A percentile compares a stretch with the other conserved stretches of the same genome.
These are phyloP conservation scores for Rhizopus microsporus DNA, from an alignment of 371 early-diverging fungal genomes.

Conservation along the genomic window DNA sequence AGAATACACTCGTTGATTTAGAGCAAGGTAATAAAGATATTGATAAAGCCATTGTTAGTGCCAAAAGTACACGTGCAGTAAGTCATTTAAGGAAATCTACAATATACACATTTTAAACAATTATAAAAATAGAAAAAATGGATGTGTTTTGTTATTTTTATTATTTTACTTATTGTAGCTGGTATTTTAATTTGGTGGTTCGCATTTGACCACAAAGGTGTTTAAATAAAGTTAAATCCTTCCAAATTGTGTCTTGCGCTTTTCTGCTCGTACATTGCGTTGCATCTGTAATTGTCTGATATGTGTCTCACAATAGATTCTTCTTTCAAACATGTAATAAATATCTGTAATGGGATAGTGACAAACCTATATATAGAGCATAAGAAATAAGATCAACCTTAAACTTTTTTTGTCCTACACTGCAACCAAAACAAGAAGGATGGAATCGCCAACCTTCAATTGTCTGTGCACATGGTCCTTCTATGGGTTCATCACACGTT, in stretches of 20 bases:
- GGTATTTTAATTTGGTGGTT: slow-evolving; percentile 54
- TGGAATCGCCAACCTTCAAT: slow-evolving; percentile 63
- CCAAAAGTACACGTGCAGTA: slow-evolving; percentile 72
- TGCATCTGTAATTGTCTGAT: slow-evolving; percentile 68
- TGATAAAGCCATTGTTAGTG: slow-evolving; percentile 66
- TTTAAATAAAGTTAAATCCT: slow-evolving; percentile 26
- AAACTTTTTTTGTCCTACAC: slow-evolving; percentile 20
- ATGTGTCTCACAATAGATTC: slow-evolving; percentile 79
- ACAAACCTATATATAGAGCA: slow-evolving; percentile 56
- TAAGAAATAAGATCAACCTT: slow-evolving; percentile 26
- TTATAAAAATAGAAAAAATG: slow-evolving; percentile 54
- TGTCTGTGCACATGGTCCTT: slow-evolving; percentile 85
- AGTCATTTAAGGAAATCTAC: slow-evolving; percentile 8
- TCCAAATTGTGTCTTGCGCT: slow-evolving; percentile 67
- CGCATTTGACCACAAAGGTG: slow-evolving; percentile 21
- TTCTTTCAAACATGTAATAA: slow-evolving; percentile 78
- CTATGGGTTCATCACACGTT: slow-evolving; percentile 76
- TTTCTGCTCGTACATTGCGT: slow-evolving; percentile 65
- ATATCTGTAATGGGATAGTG: slow-evolving; percentile 68
- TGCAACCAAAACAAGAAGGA: slow-evolving; percentile 47
- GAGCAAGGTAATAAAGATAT: slow-evolving; percentile 70
- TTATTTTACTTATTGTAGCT: slow-evolving; percentile 47
- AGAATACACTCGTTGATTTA: slow-evolving; percentile 62
- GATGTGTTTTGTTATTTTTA: slow-evolving; percentile 54
- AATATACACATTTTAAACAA: background rate